Conservation (phyloP, 495 filamentous ascomycete genomes). For the Alectoria sarmentosa region DNA sequence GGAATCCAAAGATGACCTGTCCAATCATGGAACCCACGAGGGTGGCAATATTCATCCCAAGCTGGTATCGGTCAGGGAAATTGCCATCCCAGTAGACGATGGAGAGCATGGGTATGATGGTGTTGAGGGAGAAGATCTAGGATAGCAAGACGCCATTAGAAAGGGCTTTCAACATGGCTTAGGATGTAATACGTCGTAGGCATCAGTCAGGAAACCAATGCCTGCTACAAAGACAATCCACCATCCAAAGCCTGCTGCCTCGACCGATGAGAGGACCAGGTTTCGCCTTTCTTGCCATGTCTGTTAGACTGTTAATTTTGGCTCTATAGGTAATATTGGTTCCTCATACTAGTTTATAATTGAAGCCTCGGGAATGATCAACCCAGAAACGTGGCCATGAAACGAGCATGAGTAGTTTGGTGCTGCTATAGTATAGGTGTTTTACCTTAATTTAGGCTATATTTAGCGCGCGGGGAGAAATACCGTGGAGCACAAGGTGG, state of each 20-base stretch:
- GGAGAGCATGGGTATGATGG: constrained; percentile 52
- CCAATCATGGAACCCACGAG: constrained; percentile 52
- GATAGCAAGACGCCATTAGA: neutral
- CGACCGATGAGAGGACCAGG: constrained; percentile 18
- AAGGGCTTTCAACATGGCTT: neutral
- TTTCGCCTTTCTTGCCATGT: constrained; percentile 19
- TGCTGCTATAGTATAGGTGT: neutral
- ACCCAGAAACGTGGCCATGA: constrained; percentile 22
- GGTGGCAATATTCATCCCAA: constrained; percentile 54
- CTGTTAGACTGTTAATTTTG: neutral
- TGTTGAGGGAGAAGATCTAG: constrained; percentile 57
- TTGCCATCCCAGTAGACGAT: constrained; percentile 55
- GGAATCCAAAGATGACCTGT: constrained; percentile 53
- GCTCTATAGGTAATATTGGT: too few relatives aligned
- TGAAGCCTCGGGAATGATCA: constrained; percentile 21
- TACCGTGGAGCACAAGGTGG: too few relatives aligned
- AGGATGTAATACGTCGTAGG: constrained; percentile 49
- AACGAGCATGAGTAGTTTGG: constrained; percentile 13
- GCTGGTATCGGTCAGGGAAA: constrained; percentile 32
- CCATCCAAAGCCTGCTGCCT: constrained; percentile 22
- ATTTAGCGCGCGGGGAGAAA: neutral
- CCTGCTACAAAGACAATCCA: constrained; percentile 52
- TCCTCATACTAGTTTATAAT: constrained; percentile 18
- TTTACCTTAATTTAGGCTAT: too few relatives aligned
- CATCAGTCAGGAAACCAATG: constrained; percentile 62